A percentile compares a stretch with the other conserved stretches of the same genome.
These are phyloP conservation scores for Corylus avellana DNA, from an alignment of 306 rosid species.

Conservation along the genomic window DNA sequence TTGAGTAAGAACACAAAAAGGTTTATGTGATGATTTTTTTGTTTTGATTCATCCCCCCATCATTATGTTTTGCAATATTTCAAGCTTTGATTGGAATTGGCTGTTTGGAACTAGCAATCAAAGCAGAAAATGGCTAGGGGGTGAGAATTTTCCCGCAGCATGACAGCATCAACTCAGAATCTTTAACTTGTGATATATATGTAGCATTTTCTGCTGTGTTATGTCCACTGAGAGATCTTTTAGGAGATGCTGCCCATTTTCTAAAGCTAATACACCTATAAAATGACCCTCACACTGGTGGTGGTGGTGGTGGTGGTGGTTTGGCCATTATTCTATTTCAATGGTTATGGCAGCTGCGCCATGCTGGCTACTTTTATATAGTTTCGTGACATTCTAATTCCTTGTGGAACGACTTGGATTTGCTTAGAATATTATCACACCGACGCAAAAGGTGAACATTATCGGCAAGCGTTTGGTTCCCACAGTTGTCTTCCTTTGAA, in stretches of 20 bases:
- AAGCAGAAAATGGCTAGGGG: not conserved
- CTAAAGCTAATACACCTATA: not conserved
- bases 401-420: not conserved
- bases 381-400: not conserved
- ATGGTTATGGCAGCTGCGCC: not conserved
- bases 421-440: not conserved
- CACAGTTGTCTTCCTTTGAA: not conserved
- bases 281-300: not conserved
- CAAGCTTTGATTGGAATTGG: not conserved
- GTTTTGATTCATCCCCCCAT: not conserved
- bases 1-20: not conserved
- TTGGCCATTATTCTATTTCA: not conserved
- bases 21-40: not conserved
- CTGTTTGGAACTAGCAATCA: not conserved
- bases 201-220: not conserved
- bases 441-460: not conserved
- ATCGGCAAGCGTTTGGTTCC: not conserved
- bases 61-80: not conserved
- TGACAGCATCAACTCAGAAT: not conserved
- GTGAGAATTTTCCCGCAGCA: not conserved
- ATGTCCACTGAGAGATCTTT: not conserved
- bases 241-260: not conserved
- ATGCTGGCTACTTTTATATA: not conserved
- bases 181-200: not conserved
- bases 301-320: not conserved